Conservation (phyloP, 495 filamentous ascomycete genomes). For the Niebla homalea region DNA sequence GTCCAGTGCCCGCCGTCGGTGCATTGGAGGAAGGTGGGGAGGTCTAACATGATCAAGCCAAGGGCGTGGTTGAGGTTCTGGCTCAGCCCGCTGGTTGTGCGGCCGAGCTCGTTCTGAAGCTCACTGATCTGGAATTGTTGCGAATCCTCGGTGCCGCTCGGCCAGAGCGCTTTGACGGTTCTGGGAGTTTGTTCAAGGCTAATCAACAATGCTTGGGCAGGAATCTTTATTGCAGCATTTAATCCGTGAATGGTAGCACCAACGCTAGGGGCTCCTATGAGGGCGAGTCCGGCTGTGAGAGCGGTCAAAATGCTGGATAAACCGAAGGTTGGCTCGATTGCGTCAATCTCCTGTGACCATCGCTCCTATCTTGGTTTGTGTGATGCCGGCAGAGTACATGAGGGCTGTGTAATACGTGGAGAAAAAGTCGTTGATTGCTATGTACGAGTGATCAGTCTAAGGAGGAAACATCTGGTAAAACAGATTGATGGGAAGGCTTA, state of each 20-base stretch:
- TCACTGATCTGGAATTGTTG: slow-evolving; percentile 4
- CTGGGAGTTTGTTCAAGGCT: slow-evolving; percentile 12
- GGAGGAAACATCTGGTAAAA: not conserved
- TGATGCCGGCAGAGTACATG: not conserved
- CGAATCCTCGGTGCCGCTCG: slow-evolving; percentile 9
- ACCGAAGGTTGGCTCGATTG: not conserved
- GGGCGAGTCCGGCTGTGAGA: slow-evolving; percentile 9
- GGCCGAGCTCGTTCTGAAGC: slow-evolving; percentile 2
- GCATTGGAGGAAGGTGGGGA: slow-evolving; percentile 9
- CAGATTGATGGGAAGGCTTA: not conserved
- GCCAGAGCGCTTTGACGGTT: slow-evolving; percentile 11
- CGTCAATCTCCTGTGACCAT: slow-evolving; percentile 10
- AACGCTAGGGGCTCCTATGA: slow-evolving; percentile 12
- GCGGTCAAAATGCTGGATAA: slow-evolving; percentile 2
- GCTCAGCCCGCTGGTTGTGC: not conserved
- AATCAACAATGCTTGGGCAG: slow-evolving; percentile 7
- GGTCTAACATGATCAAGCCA: slow-evolving; percentile 9
- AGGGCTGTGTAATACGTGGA: slow-evolving; percentile 10
- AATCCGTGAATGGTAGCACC: slow-evolving; percentile 1
- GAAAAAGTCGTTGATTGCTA: slow-evolving; percentile 15
- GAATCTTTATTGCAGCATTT: not conserved
- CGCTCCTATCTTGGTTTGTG: not conserved
- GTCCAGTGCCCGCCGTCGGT: slow-evolving; percentile 9
- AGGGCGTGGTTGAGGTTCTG: slow-evolving; percentile 6
- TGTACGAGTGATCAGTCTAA: not conserved